Conservation (phyloP, 106 monocot genomes). For the Agapanthus africanus region DNA sequence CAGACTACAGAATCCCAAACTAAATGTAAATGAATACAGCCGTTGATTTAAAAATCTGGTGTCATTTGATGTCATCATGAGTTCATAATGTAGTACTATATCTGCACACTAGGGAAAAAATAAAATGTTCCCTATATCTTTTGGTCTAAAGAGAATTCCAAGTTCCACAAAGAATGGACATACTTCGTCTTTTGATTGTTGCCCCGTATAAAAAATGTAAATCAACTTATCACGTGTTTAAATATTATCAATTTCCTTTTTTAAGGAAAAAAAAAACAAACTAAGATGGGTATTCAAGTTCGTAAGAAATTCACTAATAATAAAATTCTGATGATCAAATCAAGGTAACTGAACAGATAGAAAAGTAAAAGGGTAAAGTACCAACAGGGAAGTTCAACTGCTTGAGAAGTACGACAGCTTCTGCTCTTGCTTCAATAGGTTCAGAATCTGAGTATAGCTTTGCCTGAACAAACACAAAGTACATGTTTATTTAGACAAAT, state of each 20-base stretch:
- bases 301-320: neutral
- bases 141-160: neutral
- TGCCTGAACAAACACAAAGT: conserved; percentile 32
- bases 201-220: neutral
- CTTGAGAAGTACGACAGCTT: conserved; percentile 96
- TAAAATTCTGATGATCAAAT: conserved; percentile 4
- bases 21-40: neutral
- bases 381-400: conserved; percentile 91
- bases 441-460: conserved; percentile 84
- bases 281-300: neutral
- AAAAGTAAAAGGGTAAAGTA: conserved; percentile 30
- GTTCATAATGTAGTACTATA: neutral
- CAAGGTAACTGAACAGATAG: conserved; percentile 11
- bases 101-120: neutral
- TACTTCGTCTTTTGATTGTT: neutral
- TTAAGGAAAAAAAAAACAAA: neutral
- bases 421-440: conserved; percentile 91
- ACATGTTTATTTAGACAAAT: neutral
- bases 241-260: neutral
- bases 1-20: neutral
- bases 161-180: neutral
- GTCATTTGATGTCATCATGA: neutral
- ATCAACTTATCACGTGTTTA: neutral
- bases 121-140: neutral
- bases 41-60: neutral